Percentiles rank a stretch among this genome's conserved stretches.
Evolutionary conservation across 106 monocot species (phyloP).

Genomic region (Dendrobium chrysotoxum): DNA sequence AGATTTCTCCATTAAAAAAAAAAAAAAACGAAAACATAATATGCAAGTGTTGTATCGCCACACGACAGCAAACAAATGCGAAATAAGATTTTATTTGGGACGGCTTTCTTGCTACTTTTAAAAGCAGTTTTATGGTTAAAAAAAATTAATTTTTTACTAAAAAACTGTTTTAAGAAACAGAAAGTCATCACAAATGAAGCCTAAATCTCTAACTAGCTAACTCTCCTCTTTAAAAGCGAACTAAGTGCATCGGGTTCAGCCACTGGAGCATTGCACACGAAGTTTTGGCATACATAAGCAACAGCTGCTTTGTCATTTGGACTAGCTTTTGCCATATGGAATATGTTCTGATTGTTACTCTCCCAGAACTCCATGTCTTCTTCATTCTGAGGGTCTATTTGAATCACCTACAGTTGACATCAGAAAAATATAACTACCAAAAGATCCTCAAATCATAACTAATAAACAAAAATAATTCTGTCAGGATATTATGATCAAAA

Average conservation of each 20-base stretch:
- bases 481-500: neutral
- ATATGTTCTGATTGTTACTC: slow-evolving; percentile 41
- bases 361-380: slow-evolving; percentile 89
- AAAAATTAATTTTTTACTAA: too few species aligned
- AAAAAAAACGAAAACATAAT: too few species aligned
- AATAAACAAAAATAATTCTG: neutral
- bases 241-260: slow-evolving; percentile 30
- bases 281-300: slow-evolving; percentile 78
- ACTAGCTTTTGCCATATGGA: slow-evolving; percentile 46
- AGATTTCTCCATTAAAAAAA: too few species aligned
- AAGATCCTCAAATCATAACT: too few species aligned
- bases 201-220: too few species aligned
- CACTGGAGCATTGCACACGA: slow-evolving; percentile 67
- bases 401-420: slow-evolving; percentile 51
- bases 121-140: too few species aligned
- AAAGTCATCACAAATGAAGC: too few species aligned
- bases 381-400: slow-evolving; percentile 51
- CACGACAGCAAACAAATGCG: too few species aligned
- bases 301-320: slow-evolving; percentile 23
- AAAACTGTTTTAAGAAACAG: too few species aligned
- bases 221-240: slow-evolving; percentile 21
- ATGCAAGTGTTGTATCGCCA: too few species aligned
- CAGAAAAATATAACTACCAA: neutral
- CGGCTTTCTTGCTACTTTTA: too few species aligned
- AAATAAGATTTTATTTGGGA: too few species aligned